Evolutionary conservation across 768 basidiomycete species (phyloP), one percentile per base, ranked within the genome.

Genomic region (Serpula lacrymans): DNA sequence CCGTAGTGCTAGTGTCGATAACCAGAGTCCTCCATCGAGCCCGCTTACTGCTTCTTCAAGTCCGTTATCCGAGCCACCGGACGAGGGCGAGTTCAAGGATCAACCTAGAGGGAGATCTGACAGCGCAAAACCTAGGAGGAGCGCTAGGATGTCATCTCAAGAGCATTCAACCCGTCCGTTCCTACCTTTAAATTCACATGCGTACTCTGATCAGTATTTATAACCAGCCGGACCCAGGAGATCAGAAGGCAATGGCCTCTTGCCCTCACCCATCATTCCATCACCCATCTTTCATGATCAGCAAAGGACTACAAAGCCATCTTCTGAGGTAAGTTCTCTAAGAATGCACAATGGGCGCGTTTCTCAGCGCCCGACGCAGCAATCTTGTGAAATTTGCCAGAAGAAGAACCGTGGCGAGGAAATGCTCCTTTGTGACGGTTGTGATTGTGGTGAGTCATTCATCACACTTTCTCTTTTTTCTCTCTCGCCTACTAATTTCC

Each of bases 331-430:
- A 69, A 50, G 56, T 43, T 34, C 35, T 29, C n/a, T 17, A 34
- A 64, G 58, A 53, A n/a, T n/a, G n/a, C n/a, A n/a, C n/a, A n/a
- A 37, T n/a, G 14, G 14, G n/a, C 37, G 22, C 26, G 16, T 37
- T 36, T 46, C 54, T 62, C 50, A 63, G n/a, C 51, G 55, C 39
- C 27, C 48, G 41, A 37, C 42, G 23, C 55, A 88, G 83, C 80
- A 82, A 72, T 80, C 81, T 46, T 99, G 96, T 63, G 96, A 99
- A 67, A 80, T 98, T 42, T 98, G 96, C 60, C 78, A 84, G 54
- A 84, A 82, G 65, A 90, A 88, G 55, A 83, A 94, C 57, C 81
- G 82, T 44, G 92, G 84, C 10, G 84, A 88, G 48, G 84, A 88
- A 62, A 97, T 99, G 82, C 72, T 99, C 21, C 77, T 99, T 2